Percentiles rank a stretch among this genome's conserved stretches.
phyloP scores from a whole-genome alignment of 495 filamentous ascomycete species.

The Glutinoglossum americanum region DNA sequence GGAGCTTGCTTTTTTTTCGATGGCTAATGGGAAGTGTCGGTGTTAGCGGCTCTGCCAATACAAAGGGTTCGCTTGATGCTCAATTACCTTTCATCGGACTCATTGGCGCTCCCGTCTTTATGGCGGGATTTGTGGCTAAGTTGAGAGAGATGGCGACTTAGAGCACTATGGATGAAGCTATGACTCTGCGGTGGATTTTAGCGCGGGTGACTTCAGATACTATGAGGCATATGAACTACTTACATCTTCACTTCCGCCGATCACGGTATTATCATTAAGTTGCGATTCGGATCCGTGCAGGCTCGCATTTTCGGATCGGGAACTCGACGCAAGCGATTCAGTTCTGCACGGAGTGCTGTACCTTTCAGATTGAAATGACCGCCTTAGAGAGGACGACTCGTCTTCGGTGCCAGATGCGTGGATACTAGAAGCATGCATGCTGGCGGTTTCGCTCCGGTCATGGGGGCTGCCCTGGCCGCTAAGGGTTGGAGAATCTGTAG shows the following conservation, averaged over 20 bases:
- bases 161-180: constrained; percentile 4
- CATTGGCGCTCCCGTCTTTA: constrained; percentile 13
- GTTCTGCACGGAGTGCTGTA: neutral
- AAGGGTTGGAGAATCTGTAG: constrained; percentile 23
- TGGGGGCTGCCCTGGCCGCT: constrained; percentile 26
- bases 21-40: constrained; percentile 5
- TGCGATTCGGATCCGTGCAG: neutral
- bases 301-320: neutral
- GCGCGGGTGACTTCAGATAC: neutral
- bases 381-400: constrained; percentile 6
- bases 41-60: neutral
- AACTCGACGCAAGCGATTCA: neutral
- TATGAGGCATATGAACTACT: neutral
- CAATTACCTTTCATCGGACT: constrained; percentile 19
- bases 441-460: constrained; percentile 12
- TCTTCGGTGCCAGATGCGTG: constrained; percentile 3
- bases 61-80: neutral
- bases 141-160: constrained; percentile 12
- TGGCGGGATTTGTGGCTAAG: constrained; percentile 8
- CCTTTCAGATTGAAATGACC: neutral
- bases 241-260: constrained; percentile 1
- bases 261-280: neutral
- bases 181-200: neutral
- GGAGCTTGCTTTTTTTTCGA: constrained; percentile 20
- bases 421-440: constrained; percentile 3